Conservation (phyloP, 208 protist genomes). For the Leishmania guyanensis region DNA sequence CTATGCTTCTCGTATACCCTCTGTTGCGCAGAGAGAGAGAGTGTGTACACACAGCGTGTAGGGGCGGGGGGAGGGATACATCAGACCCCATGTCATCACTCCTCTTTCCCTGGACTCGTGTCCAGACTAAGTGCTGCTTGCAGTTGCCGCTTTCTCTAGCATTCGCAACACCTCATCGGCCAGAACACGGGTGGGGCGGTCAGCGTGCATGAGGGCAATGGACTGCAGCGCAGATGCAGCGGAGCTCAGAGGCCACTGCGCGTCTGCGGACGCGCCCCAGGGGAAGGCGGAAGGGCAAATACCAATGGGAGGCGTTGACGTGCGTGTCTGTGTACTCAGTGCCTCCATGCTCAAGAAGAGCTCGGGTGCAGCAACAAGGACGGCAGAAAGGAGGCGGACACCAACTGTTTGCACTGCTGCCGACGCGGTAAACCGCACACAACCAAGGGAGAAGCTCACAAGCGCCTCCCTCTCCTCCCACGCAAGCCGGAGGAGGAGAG, state of each 20-base stretch:
- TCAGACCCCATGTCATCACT: neutral
- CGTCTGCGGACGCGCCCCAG: neutral
- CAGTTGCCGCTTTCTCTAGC: conserved; percentile 29
- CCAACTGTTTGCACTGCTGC: conserved; percentile 60
- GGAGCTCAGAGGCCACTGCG: conserved; percentile 14
- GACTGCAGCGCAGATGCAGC: conserved; percentile 41
- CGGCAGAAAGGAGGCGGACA: conserved; percentile 66
- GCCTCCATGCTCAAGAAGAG: conserved; percentile 33
- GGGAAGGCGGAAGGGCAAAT: neutral
- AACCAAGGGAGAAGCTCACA: conserved; percentile 66
- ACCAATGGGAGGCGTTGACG: neutral
- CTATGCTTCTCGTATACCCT: neutral
- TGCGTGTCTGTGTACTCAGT: neutral
- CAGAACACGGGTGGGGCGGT: conserved; percentile 47
- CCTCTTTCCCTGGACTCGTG: neutral
- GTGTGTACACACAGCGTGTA: too few species aligned
- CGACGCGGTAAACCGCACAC: conserved; percentile 47
- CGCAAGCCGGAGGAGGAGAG: conserved; percentile 27
- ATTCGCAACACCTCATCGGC: conserved; percentile 58
- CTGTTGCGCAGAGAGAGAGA: neutral
- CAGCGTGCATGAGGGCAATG: conserved; percentile 57
- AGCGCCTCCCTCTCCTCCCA: conserved; percentile 49
- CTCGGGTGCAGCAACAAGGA: conserved; percentile 68
- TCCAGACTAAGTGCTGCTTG: neutral
- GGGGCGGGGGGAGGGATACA: too few species aligned